Conservation (phyloP, 345 rosid genomes). For the Anacardium occidentale region DNA sequence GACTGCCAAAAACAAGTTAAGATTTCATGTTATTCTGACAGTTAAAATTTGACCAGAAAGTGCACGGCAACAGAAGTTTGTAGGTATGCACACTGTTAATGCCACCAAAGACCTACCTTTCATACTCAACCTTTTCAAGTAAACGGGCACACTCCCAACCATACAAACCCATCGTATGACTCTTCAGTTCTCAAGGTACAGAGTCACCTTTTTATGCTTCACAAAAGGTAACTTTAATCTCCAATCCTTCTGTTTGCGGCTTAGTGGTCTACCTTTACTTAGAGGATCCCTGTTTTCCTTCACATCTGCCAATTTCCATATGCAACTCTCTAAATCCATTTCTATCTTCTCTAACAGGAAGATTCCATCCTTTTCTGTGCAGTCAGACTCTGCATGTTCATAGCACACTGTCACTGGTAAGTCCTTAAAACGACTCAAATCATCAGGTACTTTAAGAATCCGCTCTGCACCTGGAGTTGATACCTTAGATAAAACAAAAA, state of each 20-base stretch:
- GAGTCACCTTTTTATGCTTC: constrained; percentile 51
- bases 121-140: neutral
- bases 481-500: constrained; percentile 45
- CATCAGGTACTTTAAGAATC: constrained; percentile 71
- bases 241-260: constrained; percentile 75
- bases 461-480: constrained; percentile 94
- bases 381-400: constrained; percentile 39
- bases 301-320: constrained; percentile 85
- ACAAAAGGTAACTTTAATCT: constrained; percentile 57
- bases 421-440: constrained; percentile 60
- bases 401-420: constrained; percentile 74
- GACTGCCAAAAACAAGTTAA: neutral
- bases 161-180: neutral
- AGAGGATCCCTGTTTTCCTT: constrained; percentile 77
- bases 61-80: neutral
- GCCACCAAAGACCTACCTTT: neutral
- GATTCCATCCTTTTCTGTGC: constrained; percentile 47
- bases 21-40: neutral
- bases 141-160: neutral
- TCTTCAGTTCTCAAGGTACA: constrained; percentile 54
- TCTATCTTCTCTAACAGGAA: constrained; percentile 65
- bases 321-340: constrained; percentile 51
- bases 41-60: neutral
- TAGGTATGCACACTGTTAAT: neutral
- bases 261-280: constrained; percentile 75